Conservation (phyloP, 192 early-diverging fungal species). For the Coemansia sp. region DNA sequence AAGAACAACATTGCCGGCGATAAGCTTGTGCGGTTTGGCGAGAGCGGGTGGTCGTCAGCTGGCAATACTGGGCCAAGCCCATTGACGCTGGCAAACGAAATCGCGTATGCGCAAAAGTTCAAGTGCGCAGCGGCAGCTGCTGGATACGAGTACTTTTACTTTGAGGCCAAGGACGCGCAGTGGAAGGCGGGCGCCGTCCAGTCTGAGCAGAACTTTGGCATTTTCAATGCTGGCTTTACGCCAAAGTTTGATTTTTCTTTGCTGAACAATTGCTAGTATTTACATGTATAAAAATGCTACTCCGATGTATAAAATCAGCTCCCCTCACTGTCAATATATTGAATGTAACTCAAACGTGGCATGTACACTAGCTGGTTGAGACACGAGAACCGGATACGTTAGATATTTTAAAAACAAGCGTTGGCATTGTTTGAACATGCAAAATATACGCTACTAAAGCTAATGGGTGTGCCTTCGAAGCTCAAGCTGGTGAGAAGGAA, state of each 20-base stretch:
- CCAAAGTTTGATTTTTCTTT: constrained; percentile 37
- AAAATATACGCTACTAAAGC: not conserved
- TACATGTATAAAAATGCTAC: too few species aligned
- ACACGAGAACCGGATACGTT: too few species aligned
- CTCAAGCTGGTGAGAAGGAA: too few species aligned
- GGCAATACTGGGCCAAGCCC: constrained; percentile 40
- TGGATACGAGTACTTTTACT: constrained; percentile 45
- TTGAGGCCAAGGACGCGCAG: constrained; percentile 49
- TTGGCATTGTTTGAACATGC: too few species aligned
- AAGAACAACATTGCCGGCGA: constrained; percentile 24
- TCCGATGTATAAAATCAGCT: too few species aligned
- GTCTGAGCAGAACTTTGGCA: constrained; percentile 46
- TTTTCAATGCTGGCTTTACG: constrained; percentile 18
- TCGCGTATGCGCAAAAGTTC: constrained; percentile 29
- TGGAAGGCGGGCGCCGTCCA: constrained; percentile 28
- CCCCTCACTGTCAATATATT: not conserved
- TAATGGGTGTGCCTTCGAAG: not conserved
- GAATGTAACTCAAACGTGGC: not conserved
- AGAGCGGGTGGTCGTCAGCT: constrained; percentile 44
- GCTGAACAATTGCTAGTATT: constrained; percentile 19
- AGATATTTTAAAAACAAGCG: too few species aligned
- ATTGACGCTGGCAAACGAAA: constrained; percentile 26
- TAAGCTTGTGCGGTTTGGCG: constrained; percentile 38
- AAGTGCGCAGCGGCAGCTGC: constrained; percentile 26
- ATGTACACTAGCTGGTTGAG: not conserved